phyloP scores from a whole-genome alignment of 2,329 filamentous ascomycete species.

The Lachnellula arida region DNA sequence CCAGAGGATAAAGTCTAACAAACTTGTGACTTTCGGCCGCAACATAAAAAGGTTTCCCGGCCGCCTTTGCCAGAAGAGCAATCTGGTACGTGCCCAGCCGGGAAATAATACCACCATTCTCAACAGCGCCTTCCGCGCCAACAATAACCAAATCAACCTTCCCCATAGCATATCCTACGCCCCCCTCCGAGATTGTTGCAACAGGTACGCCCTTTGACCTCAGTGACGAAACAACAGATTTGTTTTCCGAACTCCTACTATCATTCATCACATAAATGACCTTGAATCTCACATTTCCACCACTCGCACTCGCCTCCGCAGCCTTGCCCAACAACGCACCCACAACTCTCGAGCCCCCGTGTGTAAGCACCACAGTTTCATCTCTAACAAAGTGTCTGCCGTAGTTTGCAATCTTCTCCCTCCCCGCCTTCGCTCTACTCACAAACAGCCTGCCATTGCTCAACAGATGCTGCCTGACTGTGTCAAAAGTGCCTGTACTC shows the following conservation, averaged over 20 bases:
- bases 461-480: slow-evolving; percentile 76
- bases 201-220: slow-evolving; percentile 74
- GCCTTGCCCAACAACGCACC: slow-evolving; percentile 71
- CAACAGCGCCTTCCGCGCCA: slow-evolving; percentile 80
- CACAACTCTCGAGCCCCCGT: slow-evolving; percentile 83
- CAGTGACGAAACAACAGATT: slow-evolving; percentile 65
- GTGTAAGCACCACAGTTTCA: slow-evolving; percentile 78
- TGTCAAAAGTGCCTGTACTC: slow-evolving; percentile 66
- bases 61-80: slow-evolving; percentile 68
- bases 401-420: slow-evolving; percentile 75
- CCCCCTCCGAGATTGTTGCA: slow-evolving; percentile 71
- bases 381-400: slow-evolving; percentile 76
- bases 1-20: slow-evolving; percentile 76
- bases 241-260: slow-evolving; percentile 54
- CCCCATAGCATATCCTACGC: slow-evolving; percentile 73
- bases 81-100: slow-evolving; percentile 84
- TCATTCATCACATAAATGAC: slow-evolving; percentile 74
- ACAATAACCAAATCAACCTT: slow-evolving; percentile 66
- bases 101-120: slow-evolving; percentile 90
- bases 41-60: slow-evolving; percentile 73
- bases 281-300: slow-evolving; percentile 62
- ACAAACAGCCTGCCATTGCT: slow-evolving; percentile 85
- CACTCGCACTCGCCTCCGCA: slow-evolving; percentile 54
- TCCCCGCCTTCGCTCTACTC: slow-evolving; percentile 75
- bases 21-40: slow-evolving; percentile 97